Percentiles rank a stretch among this genome's conserved stretches.
These are phyloP conservation scores for Nemania sp. DNA, from an alignment of 2,329 filamentous ascomycete genomes.

Conservation along the genomic window DNA sequence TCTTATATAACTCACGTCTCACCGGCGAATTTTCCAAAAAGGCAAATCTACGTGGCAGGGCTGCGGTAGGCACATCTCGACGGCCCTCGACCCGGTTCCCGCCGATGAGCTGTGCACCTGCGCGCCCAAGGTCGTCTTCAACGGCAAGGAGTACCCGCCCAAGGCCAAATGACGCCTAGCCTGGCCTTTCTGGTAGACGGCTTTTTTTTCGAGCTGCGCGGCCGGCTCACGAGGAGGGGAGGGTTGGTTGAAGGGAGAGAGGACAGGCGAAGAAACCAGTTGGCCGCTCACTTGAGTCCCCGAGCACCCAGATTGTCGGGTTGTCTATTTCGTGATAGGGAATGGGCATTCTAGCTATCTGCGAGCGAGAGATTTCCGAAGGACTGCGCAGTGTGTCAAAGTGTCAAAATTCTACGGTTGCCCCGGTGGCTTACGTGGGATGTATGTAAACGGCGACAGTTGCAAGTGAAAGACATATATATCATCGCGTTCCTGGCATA, in stretches of 20 bases:
- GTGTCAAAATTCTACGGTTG: no score
- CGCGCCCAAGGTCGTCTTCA: conserved; percentile 63
- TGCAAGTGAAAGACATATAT: no score
- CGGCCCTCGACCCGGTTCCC: conserved; percentile 65
- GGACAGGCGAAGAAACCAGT: no score
- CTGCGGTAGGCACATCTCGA: conserved; percentile 64
- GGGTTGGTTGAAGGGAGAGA: background rate
- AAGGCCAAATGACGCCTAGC: conserved; percentile 49
- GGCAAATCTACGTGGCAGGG: conserved; percentile 68
- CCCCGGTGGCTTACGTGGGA: no score
- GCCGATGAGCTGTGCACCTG: conserved; percentile 67
- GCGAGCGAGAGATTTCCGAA: background rate
- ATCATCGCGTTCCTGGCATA: no score
- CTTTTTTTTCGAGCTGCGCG: background rate
- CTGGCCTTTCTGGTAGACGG: conserved; percentile 16
- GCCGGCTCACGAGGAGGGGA: background rate
- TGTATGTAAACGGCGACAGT: no score
- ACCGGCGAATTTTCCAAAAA: conserved; percentile 36
- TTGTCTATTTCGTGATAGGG: background rate
- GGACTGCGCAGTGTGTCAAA: no score
- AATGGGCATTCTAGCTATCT: background rate
- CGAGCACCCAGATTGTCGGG: no score
- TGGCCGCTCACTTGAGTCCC: no score
- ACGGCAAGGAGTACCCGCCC: conserved; percentile 67
- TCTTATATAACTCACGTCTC: background rate